A percentile compares a stretch with the other conserved stretches of the same genome.
phyloP scores from a whole-genome alignment of 129 eudicot species.

The Mikania micrantha region DNA sequence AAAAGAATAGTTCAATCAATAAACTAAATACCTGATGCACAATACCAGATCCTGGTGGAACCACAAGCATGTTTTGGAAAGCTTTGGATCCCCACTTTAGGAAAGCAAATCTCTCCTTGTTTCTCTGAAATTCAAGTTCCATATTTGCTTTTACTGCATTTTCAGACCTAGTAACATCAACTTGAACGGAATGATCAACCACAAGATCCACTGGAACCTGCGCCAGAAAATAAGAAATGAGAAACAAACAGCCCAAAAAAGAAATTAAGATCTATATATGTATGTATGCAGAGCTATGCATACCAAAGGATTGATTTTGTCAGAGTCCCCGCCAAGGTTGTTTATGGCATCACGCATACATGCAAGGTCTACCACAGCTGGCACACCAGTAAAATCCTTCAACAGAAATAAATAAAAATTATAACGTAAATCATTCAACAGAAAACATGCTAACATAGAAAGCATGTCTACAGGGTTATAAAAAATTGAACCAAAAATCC shows the following conservation, averaged over 20 bases:
- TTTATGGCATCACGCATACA: constrained; percentile 99
- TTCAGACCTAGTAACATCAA: constrained; percentile 89
- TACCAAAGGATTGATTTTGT: constrained; percentile 98
- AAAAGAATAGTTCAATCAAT: background rate
- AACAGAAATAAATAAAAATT: constrained; percentile 3
- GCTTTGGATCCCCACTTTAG: constrained; percentile 98
- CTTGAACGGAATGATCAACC: constrained; percentile 96
- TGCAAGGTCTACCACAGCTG: constrained; percentile 97
- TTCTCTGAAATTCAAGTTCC: constrained; percentile 93
- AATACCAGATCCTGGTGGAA: constrained; percentile 99
- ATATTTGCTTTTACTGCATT: constrained; percentile 91
- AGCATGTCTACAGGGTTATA: background rate
- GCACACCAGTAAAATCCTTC: constrained; percentile 99
- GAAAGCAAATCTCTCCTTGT: constrained; percentile 92
- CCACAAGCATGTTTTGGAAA: constrained; percentile 98
- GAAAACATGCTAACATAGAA: background rate
- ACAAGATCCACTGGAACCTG: constrained; percentile 99
- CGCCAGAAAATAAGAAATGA: constrained; percentile 13
- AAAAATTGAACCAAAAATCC: background rate
- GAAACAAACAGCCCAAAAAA: background rate
- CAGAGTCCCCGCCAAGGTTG: constrained; percentile 82
- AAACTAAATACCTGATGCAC: constrained; percentile 76
- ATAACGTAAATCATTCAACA: background rate
- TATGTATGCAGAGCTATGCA: constrained; percentile 1
- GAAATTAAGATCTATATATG: background rate